Evolutionary conservation across 2,329 filamentous ascomycete genomes (phyloP).

Genomic region (Fusarium foetens): DNA sequence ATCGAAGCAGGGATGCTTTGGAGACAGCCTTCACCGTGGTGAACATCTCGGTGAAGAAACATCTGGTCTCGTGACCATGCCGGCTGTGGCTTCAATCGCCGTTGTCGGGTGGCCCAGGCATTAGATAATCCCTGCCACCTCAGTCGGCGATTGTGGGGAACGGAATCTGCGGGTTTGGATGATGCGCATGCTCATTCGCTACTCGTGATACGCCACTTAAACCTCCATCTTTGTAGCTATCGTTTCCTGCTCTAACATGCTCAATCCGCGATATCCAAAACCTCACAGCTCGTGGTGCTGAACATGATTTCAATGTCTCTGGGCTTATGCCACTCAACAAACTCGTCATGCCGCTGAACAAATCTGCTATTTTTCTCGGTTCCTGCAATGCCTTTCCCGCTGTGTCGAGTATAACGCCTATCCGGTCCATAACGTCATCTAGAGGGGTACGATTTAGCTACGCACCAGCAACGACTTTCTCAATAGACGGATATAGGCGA

Average conservation of each 20-base stretch:
- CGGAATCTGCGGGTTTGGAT: conserved; percentile 4
- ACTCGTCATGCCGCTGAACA: conserved; percentile 39
- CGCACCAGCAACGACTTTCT: conserved; percentile 2
- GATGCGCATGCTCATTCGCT: conserved; percentile 31
- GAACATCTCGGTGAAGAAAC: conserved; percentile 5
- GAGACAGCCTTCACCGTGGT: conserved; percentile 22
- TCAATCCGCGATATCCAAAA: conserved; percentile 31
- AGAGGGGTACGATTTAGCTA: conserved; percentile 21
- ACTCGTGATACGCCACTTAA: conserved; percentile 15
- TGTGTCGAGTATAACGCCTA: conserved; percentile 15
- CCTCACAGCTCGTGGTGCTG: conserved; percentile 6
- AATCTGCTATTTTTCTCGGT: conserved; percentile 30
- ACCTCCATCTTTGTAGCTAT: conserved; percentile 5
- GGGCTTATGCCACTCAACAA: conserved; percentile 12
- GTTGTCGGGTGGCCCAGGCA: conserved; percentile 18
- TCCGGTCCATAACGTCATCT: conserved; percentile 41
- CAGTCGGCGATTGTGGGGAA: conserved; percentile 10
- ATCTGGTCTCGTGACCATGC: conserved; percentile 14
- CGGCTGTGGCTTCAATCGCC: background rate
- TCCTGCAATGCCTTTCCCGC: conserved; percentile 36
- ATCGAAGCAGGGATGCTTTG: conserved; percentile 16
- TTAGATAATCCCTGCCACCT: conserved; percentile 24
- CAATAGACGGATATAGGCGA: conserved; percentile 16
- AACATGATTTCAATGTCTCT: conserved; percentile 34
- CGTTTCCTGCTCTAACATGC: conserved; percentile 41